Evolutionary conservation across 306 rosid genomes (phyloP).

Genomic region (Alnus rubra): DNA sequence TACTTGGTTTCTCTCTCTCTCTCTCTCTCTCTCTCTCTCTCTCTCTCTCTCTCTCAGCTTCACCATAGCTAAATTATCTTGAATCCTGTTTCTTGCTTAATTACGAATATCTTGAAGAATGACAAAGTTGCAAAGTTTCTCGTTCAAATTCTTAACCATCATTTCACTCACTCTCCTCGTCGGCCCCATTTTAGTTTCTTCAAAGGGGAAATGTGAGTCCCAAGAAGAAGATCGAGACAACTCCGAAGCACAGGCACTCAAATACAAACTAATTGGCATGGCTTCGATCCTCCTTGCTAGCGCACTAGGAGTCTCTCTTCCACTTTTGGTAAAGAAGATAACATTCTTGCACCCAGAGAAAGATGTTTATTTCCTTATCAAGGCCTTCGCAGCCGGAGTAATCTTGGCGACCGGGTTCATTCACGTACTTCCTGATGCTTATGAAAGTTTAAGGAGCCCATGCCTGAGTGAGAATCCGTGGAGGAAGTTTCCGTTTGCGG

Average conservation of each 20-base stretch:
- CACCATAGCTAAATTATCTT: no score
- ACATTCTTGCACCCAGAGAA: conserved; percentile 43
- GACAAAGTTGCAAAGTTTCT: conserved; percentile 4
- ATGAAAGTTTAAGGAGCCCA: conserved; percentile 44
- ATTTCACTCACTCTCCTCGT: conserved; percentile 23
- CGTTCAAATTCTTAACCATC: conserved; percentile 24
- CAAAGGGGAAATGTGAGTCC: conserved; percentile 28
- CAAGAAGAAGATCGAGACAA: conserved; percentile 13
- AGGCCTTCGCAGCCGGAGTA: conserved; percentile 71
- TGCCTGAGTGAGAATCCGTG: conserved; percentile 54
- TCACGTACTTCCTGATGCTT: conserved; percentile 68
- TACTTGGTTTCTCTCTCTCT: no score
- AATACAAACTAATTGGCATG: conserved; percentile 45
- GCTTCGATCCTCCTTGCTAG: conserved; percentile 50
- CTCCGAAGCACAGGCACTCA: conserved; percentile 40
- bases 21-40: neutral
- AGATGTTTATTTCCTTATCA: conserved; percentile 46
- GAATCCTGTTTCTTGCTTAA: no score
- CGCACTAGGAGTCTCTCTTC: conserved; percentile 50
- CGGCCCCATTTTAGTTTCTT: conserved; percentile 25
- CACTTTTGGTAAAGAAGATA: conserved; percentile 38
- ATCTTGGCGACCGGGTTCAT: conserved; percentile 72
- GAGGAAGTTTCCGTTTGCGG: conserved; percentile 61
- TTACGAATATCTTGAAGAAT: conserved; percentile 11
- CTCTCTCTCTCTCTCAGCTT: neutral